Percentiles rank a stretch among this genome's conserved stretches.
These are phyloP conservation scores for Botrytis medusae DNA, from an alignment of 2,329 filamentous ascomycete species.

Conservation along the genomic window DNA sequence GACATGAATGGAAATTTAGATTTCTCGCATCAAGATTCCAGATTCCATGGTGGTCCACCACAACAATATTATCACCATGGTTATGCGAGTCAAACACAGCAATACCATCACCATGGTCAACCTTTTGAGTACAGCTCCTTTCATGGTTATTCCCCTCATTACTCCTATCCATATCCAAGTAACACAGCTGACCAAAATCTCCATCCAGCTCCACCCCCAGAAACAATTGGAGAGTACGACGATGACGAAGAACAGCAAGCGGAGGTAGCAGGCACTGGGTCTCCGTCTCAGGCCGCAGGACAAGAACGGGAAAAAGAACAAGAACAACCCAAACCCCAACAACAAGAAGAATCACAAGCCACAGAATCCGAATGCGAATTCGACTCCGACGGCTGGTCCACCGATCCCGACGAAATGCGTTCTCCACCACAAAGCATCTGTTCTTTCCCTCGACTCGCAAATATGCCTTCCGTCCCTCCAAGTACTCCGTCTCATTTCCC, in stretches of 20 bases:
- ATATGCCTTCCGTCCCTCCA: background rate
- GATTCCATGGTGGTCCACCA: background rate
- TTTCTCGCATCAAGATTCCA: background rate
- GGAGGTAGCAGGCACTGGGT: background rate
- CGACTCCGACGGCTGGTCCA: background rate
- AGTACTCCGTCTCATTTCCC: background rate
- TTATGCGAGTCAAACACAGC: background rate
- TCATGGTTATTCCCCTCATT: background rate
- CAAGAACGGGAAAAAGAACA: background rate
- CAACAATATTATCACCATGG: background rate
- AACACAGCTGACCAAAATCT: background rate
- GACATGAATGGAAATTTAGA: background rate
- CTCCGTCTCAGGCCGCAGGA: background rate
- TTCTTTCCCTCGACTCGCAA: background rate
- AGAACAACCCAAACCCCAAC: background rate
- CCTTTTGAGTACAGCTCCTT: constrained; percentile 2
- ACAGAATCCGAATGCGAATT: background rate
- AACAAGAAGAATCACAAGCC: background rate
- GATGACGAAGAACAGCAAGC: background rate
- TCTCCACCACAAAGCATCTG: background rate
- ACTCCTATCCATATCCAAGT: background rate
- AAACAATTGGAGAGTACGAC: background rate
- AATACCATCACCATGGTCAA: background rate
- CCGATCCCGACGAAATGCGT: background rate
- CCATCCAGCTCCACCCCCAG: background rate